A percentile compares a stretch with the other conserved stretches of the same genome.
Conservation (phyloP, 2,329 filamentous ascomycete species). For the Moelleriella libera region DNA sequence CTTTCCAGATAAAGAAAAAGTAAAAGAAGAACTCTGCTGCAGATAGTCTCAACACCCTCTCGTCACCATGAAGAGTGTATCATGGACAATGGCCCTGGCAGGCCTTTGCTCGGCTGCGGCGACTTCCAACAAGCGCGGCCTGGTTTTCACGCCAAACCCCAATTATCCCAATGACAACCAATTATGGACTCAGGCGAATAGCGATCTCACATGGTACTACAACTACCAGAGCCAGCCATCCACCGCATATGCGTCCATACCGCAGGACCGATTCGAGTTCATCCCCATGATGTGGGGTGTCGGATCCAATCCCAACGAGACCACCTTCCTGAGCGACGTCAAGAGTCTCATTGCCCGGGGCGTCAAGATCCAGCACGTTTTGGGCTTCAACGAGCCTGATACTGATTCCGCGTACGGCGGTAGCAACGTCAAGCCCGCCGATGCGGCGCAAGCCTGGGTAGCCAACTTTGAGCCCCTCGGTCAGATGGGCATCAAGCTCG, state of each 20-base stretch:
- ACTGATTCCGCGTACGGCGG: constrained; percentile 41
- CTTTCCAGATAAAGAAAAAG: too few relatives aligned
- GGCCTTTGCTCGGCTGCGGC: constrained; percentile 10
- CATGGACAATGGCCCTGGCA: constrained; percentile 6
- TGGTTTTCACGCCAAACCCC: constrained; percentile 49
- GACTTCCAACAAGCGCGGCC: constrained; percentile 48
- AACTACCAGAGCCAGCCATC: constrained; percentile 54
- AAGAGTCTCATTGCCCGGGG: constrained; percentile 34
- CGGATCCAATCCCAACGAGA: constrained; percentile 30
- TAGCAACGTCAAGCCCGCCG: constrained; percentile 41
- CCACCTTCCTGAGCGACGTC: constrained; percentile 47
- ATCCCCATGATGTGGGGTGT: constrained; percentile 72
- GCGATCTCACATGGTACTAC: constrained; percentile 71
- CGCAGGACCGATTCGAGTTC: constrained; percentile 51
- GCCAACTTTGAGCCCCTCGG: constrained; percentile 56
- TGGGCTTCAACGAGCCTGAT: constrained; percentile 75
- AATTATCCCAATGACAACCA: constrained; percentile 45
- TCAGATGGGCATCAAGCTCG: constrained; percentile 49
- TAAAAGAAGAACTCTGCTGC: too few relatives aligned
- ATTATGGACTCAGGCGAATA: constrained; percentile 43
- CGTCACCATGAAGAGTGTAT: constrained; percentile 1
- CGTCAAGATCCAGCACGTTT: constrained; percentile 48
- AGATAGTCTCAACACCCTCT: neutral
- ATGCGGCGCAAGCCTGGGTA: constrained; percentile 57
- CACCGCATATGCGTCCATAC: constrained; percentile 27